Evolutionary conservation across 148 eudicot species (phyloP), one percentile per base, ranked within the genome.

Genomic region (Heliamphora exappendiculata): DNA sequence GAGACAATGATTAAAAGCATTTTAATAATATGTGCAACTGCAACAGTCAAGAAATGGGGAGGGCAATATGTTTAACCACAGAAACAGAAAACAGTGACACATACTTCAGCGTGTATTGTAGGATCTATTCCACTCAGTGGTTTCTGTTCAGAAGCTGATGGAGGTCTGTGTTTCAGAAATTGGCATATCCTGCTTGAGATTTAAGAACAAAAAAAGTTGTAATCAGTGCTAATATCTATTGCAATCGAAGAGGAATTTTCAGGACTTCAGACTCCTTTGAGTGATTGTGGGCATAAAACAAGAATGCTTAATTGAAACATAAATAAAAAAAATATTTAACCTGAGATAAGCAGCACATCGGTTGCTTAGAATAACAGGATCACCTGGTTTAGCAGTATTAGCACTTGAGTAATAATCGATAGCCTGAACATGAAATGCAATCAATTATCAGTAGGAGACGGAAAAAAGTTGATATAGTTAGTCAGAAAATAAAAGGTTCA

Each of bases 321-420:
- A 66, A 47, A 39, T n/a, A 67, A 13, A 37, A 37, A 79, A 28
- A 37, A 11, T 5, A 7, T 37, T 63, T 71, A 77, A 96, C 99
- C 97, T 89, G 76, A 96, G 88, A 82, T 96, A 93, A 11, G 99
- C 90, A 82, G 90, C 86, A 86, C 93, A 88, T 85, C 99, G 83
- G 82, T 96, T 96, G 86, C 97, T 87, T 59, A 96, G 86, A 74
- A 96, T 89, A 75, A 87, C 79, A 44, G 98, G 88, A 85, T 96
- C 93, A 76, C 78, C 81, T 7, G 94, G 93, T 78, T 91, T 96
- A 49, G 88, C 81, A 67, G 79, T 81, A 81, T 85, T 86, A 79
- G 99, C 99, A 80, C 86, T 89, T 26, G 99, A 87, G 82, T 93
- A 96, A 78, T 79, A 88, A 72, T 70, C 86, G 66, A 93, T 84